phyloP scores from a whole-genome alignment of 345 rosid genomes.

The Syzygium oleosum region DNA sequence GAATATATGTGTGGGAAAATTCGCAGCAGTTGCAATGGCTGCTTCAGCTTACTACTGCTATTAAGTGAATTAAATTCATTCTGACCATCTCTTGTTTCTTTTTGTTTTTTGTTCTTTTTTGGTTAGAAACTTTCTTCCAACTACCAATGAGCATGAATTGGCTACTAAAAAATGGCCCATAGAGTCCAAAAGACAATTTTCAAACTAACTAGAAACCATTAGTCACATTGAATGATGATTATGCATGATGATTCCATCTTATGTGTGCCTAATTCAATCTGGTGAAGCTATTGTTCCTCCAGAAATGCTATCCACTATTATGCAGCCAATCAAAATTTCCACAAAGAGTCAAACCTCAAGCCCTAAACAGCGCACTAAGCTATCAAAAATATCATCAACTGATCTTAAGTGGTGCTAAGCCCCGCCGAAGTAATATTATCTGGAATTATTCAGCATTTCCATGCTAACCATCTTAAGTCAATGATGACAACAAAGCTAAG shows the following conservation, averaged over 20 bases:
- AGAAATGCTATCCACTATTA: background rate
- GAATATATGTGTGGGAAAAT: background rate
- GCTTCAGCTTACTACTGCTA: background rate
- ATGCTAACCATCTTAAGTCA: background rate
- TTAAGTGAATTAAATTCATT: background rate
- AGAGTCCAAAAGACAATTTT: background rate
- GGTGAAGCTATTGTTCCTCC: background rate
- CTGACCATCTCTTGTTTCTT: background rate
- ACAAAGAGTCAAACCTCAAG: background rate
- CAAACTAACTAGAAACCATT: background rate
- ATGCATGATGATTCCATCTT: background rate
- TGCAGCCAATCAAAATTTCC: background rate
- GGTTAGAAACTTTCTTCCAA: background rate
- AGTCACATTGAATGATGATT: background rate
- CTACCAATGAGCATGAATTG: background rate
- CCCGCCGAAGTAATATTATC: background rate
- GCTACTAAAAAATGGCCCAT: background rate
- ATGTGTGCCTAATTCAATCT: background rate
- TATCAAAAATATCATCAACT: background rate
- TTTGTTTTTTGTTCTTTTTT: background rate
- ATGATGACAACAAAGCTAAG: background rate
- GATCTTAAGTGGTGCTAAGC: background rate
- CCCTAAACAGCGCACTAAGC: background rate
- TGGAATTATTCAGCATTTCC: background rate
- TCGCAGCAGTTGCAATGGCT: background rate